Conservation (phyloP, 345 rosid species). For the Syzygium grande region DNA sequence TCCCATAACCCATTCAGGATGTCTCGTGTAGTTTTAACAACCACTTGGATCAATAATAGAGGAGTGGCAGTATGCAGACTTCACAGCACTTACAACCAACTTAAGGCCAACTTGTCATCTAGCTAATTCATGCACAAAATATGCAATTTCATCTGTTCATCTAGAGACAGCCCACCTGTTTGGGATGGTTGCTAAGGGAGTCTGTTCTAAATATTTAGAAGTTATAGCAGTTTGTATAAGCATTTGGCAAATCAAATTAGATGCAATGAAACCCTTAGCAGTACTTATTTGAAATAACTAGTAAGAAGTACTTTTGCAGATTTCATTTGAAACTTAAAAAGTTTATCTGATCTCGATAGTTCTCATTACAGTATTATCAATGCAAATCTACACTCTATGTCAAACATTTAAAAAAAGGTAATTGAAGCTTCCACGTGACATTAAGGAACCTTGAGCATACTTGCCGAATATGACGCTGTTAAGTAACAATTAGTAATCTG, state of each 20-base stretch:
- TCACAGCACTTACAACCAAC: not conserved
- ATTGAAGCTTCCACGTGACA: not conserved
- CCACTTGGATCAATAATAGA: not conserved
- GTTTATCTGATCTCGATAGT: not conserved
- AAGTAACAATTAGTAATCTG: slow-evolving; percentile 82
- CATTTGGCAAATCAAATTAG: not conserved
- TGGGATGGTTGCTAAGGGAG: not conserved
- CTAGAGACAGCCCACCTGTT: not conserved
- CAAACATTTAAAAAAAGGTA: not conserved
- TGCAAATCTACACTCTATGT: not conserved
- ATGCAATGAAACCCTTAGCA: not conserved
- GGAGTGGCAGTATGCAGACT: not conserved
- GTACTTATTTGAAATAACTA: not conserved
- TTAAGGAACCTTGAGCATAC: slow-evolving; percentile 9
- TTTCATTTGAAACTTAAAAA: not conserved
- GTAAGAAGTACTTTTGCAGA: not conserved
- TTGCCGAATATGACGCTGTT: slow-evolving; percentile 94
- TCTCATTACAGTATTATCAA: not conserved
- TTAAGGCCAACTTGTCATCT: not conserved
- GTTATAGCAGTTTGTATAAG: not conserved
- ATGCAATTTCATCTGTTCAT: not conserved
- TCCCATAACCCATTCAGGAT: not conserved
- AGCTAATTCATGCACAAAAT: not conserved
- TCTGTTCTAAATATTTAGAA: not conserved
- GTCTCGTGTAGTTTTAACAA: not conserved